A percentile compares a stretch with the other conserved stretches of the same genome.
phyloP scores from a whole-genome alignment of 1,284 basidiomycete genomes.

The Cutaneotrichosporon arboriforme region DNA sequence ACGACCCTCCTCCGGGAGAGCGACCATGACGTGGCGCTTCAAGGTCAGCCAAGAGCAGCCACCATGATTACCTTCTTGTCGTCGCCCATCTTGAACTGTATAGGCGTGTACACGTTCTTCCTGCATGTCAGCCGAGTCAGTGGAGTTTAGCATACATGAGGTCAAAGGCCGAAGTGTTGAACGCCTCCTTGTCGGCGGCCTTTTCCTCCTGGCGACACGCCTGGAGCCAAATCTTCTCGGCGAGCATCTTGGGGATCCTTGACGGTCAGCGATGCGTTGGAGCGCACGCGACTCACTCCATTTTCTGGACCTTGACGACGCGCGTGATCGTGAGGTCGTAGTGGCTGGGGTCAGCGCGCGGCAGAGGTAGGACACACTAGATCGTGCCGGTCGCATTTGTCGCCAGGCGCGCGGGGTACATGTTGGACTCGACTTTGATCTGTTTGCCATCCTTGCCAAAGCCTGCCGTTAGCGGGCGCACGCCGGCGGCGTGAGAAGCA shows the following conservation, averaged over 20 bases:
- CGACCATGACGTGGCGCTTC: slow-evolving; percentile 34
- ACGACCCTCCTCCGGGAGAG: slow-evolving; percentile 38
- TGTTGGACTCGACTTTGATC: slow-evolving; percentile 41
- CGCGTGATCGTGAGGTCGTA: slow-evolving; percentile 14
- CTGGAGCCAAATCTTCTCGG: slow-evolving; percentile 35
- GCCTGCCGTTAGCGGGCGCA: slow-evolving; percentile 9
- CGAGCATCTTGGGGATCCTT: slow-evolving; percentile 41
- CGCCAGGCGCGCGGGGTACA: slow-evolving; percentile 35
- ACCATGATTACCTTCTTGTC: slow-evolving; percentile 22
- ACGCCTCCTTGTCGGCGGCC: slow-evolving; percentile 18
- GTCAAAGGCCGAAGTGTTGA: slow-evolving; percentile 36
- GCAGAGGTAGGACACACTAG: slow-evolving; percentile 13
- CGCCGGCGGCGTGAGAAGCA: too few relatives aligned
- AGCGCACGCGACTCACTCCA: slow-evolving; percentile 22
- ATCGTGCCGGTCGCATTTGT: slow-evolving; percentile 28
- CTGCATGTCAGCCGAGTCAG: slow-evolving; percentile 20
- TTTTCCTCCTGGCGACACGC: slow-evolving; percentile 17
- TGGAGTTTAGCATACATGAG: slow-evolving; percentile 25
- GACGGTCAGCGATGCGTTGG: background rate
- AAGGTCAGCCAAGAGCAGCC: background rate
- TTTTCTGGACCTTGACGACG: slow-evolving; percentile 11
- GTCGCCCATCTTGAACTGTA: slow-evolving; percentile 22
- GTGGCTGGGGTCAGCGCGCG: slow-evolving; percentile 16
- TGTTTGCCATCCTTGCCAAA: slow-evolving; percentile 34
- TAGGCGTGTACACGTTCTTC: slow-evolving; percentile 41